Conservation (phyloP, 2,329 filamentous ascomycete genomes). For the Penicillium digitatum region DNA sequence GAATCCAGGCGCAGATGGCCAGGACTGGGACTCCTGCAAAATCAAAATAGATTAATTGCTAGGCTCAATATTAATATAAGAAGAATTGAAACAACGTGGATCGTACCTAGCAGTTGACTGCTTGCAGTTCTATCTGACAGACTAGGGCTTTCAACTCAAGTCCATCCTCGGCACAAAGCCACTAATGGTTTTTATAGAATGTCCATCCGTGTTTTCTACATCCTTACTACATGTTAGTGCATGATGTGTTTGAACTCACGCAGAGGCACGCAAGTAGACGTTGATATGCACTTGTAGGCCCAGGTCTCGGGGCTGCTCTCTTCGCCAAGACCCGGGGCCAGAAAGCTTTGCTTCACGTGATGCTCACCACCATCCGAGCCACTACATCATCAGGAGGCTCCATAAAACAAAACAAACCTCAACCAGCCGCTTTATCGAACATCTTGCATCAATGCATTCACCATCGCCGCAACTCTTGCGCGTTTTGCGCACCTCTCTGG, state of each 20-base stretch:
- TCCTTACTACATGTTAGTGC: neutral
- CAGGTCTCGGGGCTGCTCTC: neutral
- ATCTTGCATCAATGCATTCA: slow-evolving; percentile 31
- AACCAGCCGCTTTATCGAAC: neutral
- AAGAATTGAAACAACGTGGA: slow-evolving; percentile 9
- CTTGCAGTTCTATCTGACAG: neutral
- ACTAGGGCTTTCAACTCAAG: neutral
- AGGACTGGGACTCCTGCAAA: slow-evolving; percentile 20
- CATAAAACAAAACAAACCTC: neutral
- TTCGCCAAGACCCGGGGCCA: slow-evolving; percentile 3
- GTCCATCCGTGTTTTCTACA: neutral
- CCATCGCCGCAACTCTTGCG: slow-evolving; percentile 44
- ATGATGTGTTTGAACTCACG: neutral
- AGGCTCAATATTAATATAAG: slow-evolving; percentile 24
- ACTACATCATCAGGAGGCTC: neutral
- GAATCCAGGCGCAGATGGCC: slow-evolving; percentile 16
- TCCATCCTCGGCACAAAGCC: neutral
- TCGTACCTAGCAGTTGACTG: neutral
- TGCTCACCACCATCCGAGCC: neutral
- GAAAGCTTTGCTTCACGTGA: slow-evolving; percentile 5
- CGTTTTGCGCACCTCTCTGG: slow-evolving; percentile 38
- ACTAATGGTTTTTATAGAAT: neutral
- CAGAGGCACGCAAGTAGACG: neutral
- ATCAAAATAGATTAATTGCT: slow-evolving; percentile 28
- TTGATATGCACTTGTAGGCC: neutral